Conservation (phyloP, 176 grass and related monocot genomes). For the Avena insularis region DNA sequence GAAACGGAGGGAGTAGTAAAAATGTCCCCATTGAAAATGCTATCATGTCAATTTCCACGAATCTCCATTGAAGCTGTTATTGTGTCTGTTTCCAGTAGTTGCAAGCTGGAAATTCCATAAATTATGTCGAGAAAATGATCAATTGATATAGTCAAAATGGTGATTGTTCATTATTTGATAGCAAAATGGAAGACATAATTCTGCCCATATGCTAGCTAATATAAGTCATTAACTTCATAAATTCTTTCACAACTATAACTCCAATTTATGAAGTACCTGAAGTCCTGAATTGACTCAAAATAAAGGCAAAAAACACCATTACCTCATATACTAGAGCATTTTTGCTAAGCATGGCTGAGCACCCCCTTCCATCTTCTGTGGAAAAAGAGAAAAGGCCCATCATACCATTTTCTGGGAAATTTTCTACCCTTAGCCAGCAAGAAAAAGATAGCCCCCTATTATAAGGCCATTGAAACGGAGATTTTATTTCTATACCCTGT, state of each 20-base stretch:
- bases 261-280: constrained; percentile 16
- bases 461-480: constrained; percentile 81
- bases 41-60: constrained; percentile 21
- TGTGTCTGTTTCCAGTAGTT: constrained; percentile 18
- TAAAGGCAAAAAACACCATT: constrained; percentile 17
- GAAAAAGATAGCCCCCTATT: constrained; percentile 88
- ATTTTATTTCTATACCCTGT: constrained; percentile 85
- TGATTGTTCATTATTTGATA: not conserved
- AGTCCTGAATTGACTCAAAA: constrained; percentile 26
- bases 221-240: constrained; percentile 2
- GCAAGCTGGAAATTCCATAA: constrained; percentile 1
- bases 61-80: constrained; percentile 5
- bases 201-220: constrained; percentile 19
- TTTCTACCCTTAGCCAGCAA: constrained; percentile 89
- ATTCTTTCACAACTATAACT: constrained; percentile 8
- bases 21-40: not conserved
- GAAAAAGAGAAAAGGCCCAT: constrained; percentile 94
- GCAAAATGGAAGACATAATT: not conserved
- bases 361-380: constrained; percentile 77
- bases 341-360: constrained; percentile 76
- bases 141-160: constrained; percentile 9
- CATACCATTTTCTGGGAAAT: constrained; percentile 77
- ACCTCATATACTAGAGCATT: constrained; percentile 88
- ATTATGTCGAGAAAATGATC: constrained; percentile 10
- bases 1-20: not conserved